Base-by-base conservation (phyloP, 83 land plant genomes). In the Diphasiastrum complanatum region DNA sequence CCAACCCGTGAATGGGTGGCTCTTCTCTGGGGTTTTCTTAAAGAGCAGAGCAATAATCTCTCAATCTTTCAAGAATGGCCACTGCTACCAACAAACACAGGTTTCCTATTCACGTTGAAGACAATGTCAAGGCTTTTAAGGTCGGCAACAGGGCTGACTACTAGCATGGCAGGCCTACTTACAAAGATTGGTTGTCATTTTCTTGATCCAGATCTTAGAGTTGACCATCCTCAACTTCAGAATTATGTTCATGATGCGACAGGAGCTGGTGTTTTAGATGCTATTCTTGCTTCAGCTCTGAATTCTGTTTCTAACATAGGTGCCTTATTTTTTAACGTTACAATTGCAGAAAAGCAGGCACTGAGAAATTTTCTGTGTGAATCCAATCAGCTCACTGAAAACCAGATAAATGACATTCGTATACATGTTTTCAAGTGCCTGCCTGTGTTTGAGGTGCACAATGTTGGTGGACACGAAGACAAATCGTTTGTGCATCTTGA, bases 101-200 rank as follows among this genome's bases (percentile, higher is more conserved):
- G 91, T 22, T 74, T 69, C 69, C 63, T 92, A 18, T 78, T 77
- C 38, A 79, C 72, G 60, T 72, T 75, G 63, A 72, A 73, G 8
- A 80, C 45, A 66, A 43, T 37, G 16, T 75, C 82, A 22, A 84
- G 80, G 48, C 41, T 92, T 33, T 43, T 87, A 14, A 73, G 75
- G 33, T 25, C 40, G 61, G 75, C 70, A 22, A 80, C 41, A 20
- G 33, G 26, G 24, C 64, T 85, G 60, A 67, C 85, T 33, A 63
- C 68, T 30, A 66, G 51, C 32, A 6, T 92, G 61, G 71, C 71
- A 69, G 35, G 48, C 1, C 33, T 87, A 33, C 74, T 92, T 40
- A 66, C 47, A n/a, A 83, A 78, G 65, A 61, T 87, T 63, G 98
- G 98, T 32, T 92, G 95, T 67, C 78, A 72, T 51, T 54, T 87